phyloP scores from a whole-genome alignment of 768 basidiomycete genomes.

The Aureoboletus auriporus region DNA sequence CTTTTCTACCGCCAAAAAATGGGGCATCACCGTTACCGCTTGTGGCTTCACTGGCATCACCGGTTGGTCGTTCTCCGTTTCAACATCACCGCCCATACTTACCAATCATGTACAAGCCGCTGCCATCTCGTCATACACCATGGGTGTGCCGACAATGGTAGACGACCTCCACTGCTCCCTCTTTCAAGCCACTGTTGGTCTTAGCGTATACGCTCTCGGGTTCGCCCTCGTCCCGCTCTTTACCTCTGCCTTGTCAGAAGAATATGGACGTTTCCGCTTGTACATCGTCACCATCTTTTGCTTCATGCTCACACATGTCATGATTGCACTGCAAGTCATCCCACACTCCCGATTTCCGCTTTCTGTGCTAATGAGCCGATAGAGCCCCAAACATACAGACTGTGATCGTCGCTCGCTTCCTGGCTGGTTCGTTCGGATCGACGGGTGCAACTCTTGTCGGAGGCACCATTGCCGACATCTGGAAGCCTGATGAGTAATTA shows the following conservation, averaged over 20 bases:
- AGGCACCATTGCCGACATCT: conserved; percentile 71
- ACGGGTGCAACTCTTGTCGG: conserved; percentile 72
- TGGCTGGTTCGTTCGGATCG: conserved; percentile 64
- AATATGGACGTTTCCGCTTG: conserved; percentile 61
- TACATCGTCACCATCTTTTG: conserved; percentile 49
- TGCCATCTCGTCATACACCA: conserved; percentile 46
- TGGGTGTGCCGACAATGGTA: conserved; percentile 58
- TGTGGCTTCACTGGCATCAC: conserved; percentile 32
- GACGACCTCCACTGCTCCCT: conserved; percentile 39
- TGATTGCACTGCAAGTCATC: conserved; percentile 26
- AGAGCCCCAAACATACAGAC: conserved; percentile 50
- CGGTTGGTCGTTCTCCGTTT: conserved; percentile 18
- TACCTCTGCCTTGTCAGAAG: conserved; percentile 68
- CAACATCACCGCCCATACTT: not conserved
- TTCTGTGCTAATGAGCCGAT: conserved; percentile 1
- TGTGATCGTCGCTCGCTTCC: conserved; percentile 61
- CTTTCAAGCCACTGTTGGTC: conserved; percentile 45
- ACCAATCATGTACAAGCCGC: conserved; percentile 36
- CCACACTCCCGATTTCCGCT: not conserved
- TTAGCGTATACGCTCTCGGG: conserved; percentile 54
- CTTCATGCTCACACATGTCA: conserved; percentile 50
- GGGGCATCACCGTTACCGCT: conserved; percentile 35
- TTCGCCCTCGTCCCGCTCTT: conserved; percentile 63
- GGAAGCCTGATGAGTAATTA: conserved; percentile 55
- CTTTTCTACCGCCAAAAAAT: conserved; percentile 38